Conservation (phyloP, 2,329 filamentous ascomycete genomes). For the Fusarium floridanum region DNA sequence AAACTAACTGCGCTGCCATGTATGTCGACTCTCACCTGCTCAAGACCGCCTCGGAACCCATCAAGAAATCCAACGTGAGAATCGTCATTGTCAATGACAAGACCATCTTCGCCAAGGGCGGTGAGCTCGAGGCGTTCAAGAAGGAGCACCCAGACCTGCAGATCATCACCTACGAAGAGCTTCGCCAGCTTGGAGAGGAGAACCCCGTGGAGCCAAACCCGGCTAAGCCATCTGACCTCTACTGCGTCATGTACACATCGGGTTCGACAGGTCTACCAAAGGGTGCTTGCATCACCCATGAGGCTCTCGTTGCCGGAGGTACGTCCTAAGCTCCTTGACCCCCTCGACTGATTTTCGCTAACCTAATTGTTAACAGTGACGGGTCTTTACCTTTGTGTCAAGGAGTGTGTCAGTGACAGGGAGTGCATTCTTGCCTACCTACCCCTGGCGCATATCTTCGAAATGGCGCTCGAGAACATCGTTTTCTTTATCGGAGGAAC, state of each 20-base stretch:
- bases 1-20: constrained; percentile 85
- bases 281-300: constrained; percentile 86
- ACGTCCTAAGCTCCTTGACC: constrained; percentile 52
- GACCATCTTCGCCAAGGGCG: constrained; percentile 63
- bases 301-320: constrained; percentile 79
- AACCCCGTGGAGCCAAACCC: constrained; percentile 79
- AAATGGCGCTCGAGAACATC: constrained; percentile 95
- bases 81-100: constrained; percentile 74
- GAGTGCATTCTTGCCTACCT: constrained; percentile 92
- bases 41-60: constrained; percentile 67
- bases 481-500: constrained; percentile 90
- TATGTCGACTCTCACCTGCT: constrained; percentile 87
- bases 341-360: constrained; percentile 25
- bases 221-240: constrained; percentile 81
- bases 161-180: constrained; percentile 67
- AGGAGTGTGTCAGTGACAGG: constrained; percentile 79
- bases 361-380: constrained; percentile 66
- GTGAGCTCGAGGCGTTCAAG: constrained; percentile 69
- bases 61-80: constrained; percentile 69
- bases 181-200: constrained; percentile 70
- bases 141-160: constrained; percentile 66
- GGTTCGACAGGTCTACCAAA: constrained; percentile 92
- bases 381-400: constrained; percentile 83
- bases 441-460: constrained; percentile 94
- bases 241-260: constrained; percentile 89